Percentiles rank a stretch among this genome's conserved stretches.
Evolutionary conservation across 1,284 basidiomycete genomes (phyloP).

Genomic region (Trichosporon coremiiforme): DNA sequence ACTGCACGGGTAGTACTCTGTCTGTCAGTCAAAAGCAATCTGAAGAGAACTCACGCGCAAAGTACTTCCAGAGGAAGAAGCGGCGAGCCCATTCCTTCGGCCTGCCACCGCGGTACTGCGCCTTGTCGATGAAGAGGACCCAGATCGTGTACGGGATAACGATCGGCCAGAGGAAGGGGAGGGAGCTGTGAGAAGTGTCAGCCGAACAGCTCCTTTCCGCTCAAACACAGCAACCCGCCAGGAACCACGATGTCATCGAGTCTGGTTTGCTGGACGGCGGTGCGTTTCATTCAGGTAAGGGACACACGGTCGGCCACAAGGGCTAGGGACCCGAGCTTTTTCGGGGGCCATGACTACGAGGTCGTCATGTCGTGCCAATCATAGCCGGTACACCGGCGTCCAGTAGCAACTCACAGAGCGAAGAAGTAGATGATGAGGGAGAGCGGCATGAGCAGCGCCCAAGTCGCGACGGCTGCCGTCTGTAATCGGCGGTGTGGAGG

Average conservation of each 20-base stretch:
- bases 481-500: slow-evolving; percentile 68
- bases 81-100: slow-evolving; percentile 75
- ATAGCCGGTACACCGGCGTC: neutral
- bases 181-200: slow-evolving; percentile 64
- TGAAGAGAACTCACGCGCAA: slow-evolving; percentile 40
- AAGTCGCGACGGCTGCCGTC: slow-evolving; percentile 80
- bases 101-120: slow-evolving; percentile 76
- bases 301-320: neutral
- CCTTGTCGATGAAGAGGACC: slow-evolving; percentile 71
- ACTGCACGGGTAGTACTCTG: slow-evolving; percentile 81
- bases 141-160: slow-evolving; percentile 80
- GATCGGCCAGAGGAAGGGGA: slow-evolving; percentile 85
- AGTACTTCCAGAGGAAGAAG: slow-evolving; percentile 68
- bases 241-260: neutral
- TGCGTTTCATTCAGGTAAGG: slow-evolving; percentile 14
- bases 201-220: neutral
- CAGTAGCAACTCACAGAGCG: slow-evolving; percentile 66
- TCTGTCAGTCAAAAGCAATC: slow-evolving; percentile 39
- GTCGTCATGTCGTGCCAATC: neutral
- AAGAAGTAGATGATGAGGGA: slow-evolving; percentile 71
- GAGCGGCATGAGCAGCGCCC: slow-evolving; percentile 78
- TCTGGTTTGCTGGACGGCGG: neutral
- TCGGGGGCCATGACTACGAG: slow-evolving; percentile 8
- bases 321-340: slow-evolving; percentile 14
- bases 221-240: neutral